Conservation (phyloP, 306 rosid genomes). For the Quercus robur region DNA sequence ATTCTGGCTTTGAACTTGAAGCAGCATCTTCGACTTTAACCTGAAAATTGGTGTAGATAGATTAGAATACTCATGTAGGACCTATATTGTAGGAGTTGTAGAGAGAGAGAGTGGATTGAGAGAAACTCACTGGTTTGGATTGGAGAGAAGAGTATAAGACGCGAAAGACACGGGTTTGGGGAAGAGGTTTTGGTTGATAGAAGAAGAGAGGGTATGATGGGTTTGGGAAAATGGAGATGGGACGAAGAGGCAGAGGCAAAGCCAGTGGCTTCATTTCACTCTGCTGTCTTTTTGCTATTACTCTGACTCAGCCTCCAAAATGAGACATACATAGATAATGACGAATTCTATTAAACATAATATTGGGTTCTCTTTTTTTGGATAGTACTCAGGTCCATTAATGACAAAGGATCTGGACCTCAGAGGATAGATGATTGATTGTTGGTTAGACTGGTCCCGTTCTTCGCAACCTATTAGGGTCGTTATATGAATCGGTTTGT, state of each 20-base stretch:
- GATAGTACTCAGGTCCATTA: too few relatives aligned
- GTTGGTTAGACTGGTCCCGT: too few relatives aligned
- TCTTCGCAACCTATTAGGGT: too few relatives aligned
- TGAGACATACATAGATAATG: too few relatives aligned
- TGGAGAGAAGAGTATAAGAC: conserved; percentile 41
- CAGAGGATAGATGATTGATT: too few relatives aligned
- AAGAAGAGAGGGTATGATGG: neutral
- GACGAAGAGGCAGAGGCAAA: conserved; percentile 22
- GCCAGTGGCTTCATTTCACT: conserved; percentile 51
- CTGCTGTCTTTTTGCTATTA: neutral
- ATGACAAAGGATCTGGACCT: too few relatives aligned
- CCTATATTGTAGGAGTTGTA: neutral
- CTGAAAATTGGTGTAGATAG: conserved; percentile 28
- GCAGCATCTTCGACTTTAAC: conserved; percentile 20
- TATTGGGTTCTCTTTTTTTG: too few relatives aligned
- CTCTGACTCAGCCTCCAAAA: neutral
- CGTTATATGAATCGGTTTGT: too few relatives aligned
- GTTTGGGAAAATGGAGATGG: conserved; percentile 13
- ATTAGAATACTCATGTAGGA: neutral
- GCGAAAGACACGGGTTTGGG: conserved; percentile 20
- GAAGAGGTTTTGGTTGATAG: conserved; percentile 17
- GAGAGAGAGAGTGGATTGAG: neutral
- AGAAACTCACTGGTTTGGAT: conserved; percentile 16
- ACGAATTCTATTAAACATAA: too few relatives aligned
- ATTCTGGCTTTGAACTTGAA: conserved; percentile 40